A percentile compares a stretch with the other conserved stretches of the same genome.
Conservation (phyloP, 371 early-diverging fungal genomes). For the Lichtheimia ramosa region DNA sequence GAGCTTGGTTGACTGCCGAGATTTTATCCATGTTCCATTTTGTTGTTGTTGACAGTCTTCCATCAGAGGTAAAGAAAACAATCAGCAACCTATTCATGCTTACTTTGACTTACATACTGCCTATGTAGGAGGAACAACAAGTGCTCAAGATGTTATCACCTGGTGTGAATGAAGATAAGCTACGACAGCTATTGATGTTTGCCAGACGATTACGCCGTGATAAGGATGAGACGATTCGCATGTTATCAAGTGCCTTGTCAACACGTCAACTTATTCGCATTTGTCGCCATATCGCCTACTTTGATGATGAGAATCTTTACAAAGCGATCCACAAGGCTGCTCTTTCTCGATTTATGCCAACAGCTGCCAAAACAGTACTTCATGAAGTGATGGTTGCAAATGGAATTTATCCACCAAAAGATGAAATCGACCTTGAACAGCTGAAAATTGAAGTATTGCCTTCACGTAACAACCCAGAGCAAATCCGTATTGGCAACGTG, state of each 20-base stretch:
- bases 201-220: constrained; percentile 66
- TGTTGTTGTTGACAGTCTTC: constrained; percentile 67
- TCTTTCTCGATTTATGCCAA: constrained; percentile 76
- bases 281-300: constrained; percentile 68
- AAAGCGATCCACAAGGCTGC: constrained; percentile 73
- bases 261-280: constrained; percentile 81
- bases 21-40: constrained; percentile 76
- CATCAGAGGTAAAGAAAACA: constrained; percentile 25
- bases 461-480: constrained; percentile 45
- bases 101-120: not conserved
- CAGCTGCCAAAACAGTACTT: constrained; percentile 66
- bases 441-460: constrained; percentile 62
- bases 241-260: constrained; percentile 64
- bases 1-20: constrained; percentile 74
- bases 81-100: not conserved
- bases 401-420: constrained; percentile 56
- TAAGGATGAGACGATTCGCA: constrained; percentile 65
- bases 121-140: constrained; percentile 60
- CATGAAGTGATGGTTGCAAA: constrained; percentile 62
- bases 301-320: constrained; percentile 70
- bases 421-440: constrained; percentile 31
- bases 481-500: constrained; percentile 59
- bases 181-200: constrained; percentile 61
- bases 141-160: constrained; percentile 64
- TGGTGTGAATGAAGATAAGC: constrained; percentile 56